phyloP scores from a whole-genome alignment of 129 eudicot genomes.

The Flaveria linearis region DNA sequence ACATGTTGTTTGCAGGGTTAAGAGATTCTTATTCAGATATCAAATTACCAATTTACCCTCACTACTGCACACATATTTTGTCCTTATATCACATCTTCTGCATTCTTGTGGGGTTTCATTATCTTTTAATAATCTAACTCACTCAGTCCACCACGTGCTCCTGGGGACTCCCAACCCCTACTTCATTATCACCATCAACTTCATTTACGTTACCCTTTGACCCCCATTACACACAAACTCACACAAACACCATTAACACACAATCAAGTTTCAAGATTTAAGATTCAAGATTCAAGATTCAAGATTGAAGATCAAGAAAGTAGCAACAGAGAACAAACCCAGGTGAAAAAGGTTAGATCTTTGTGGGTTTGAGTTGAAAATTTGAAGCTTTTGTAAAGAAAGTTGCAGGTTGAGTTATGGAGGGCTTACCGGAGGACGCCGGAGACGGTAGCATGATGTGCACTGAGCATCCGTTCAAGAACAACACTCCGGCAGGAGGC shows the following conservation, averaged over 20 bases:
- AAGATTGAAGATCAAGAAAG: conserved; percentile 12
- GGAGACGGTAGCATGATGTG: no score
- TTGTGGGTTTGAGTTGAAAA: not conserved
- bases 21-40: conserved; percentile 29
- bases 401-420: no score
- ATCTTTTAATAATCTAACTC: conserved; percentile 38
- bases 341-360: conserved; percentile 6
- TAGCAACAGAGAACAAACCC: not conserved
- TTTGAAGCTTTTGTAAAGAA: not conserved
- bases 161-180: conserved; percentile 56
- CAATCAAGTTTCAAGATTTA: not conserved
- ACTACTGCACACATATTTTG: conserved; percentile 41
- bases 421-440: no score
- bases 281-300: no score
- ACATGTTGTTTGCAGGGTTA: conserved; percentile 25
- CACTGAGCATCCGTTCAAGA: no score
- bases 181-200: conserved; percentile 39
- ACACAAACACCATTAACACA: conserved; percentile 20
- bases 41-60: conserved; percentile 21
- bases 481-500: no score
- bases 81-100: conserved; percentile 19
- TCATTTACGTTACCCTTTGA: conserved; percentile 41
- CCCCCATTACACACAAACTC: conserved; percentile 10
- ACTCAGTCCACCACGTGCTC: conserved; percentile 85
- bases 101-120: conserved; percentile 30